Percentiles rank a stretch among this genome's conserved stretches.
These are phyloP conservation scores for Fonsecaea erecta DNA, from an alignment of 2,329 filamentous ascomycete genomes.

Conservation along the genomic window DNA sequence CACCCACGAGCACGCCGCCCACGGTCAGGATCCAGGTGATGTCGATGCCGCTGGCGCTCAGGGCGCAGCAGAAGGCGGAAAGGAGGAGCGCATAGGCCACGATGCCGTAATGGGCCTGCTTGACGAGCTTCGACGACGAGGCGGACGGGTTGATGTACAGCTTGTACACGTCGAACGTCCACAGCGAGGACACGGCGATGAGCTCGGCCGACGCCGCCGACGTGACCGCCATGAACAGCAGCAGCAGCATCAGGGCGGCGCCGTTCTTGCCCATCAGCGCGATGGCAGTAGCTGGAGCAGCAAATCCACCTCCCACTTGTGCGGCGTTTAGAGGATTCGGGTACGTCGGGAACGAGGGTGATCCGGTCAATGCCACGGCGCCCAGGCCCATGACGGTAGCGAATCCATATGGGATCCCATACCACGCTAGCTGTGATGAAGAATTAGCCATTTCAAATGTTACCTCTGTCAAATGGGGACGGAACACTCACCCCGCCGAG, in stretches of 20 bases:
- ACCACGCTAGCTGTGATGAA: conserved; percentile 47
- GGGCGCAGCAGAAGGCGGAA: conserved; percentile 75
- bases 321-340: conserved; percentile 33
- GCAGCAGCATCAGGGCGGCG: conserved; percentile 74
- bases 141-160: conserved; percentile 74
- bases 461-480: neutral
- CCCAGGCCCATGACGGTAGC: conserved; percentile 53
- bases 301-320: conserved; percentile 35
- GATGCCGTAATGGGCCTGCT: conserved; percentile 72
- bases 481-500: conserved; percentile 45
- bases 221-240: conserved; percentile 89
- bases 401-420: conserved; percentile 54
- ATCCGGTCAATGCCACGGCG: conserved; percentile 50
- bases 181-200: conserved; percentile 83
- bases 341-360: conserved; percentile 49
- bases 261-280: conserved; percentile 79
- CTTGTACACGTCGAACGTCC: conserved; percentile 85
- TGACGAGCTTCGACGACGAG: conserved; percentile 65
- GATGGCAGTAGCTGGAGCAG: conserved; percentile 64
- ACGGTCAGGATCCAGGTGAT: conserved; percentile 80
- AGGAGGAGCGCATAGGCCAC: conserved; percentile 56
- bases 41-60: conserved; percentile 72
- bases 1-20: conserved; percentile 88
- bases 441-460: neutral
- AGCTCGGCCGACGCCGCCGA: conserved; percentile 79